Evolutionary conservation across 257 asterid species (phyloP), one percentile per base, ranked within the genome.

Genomic region (Salvia rosmarinus): DNA sequence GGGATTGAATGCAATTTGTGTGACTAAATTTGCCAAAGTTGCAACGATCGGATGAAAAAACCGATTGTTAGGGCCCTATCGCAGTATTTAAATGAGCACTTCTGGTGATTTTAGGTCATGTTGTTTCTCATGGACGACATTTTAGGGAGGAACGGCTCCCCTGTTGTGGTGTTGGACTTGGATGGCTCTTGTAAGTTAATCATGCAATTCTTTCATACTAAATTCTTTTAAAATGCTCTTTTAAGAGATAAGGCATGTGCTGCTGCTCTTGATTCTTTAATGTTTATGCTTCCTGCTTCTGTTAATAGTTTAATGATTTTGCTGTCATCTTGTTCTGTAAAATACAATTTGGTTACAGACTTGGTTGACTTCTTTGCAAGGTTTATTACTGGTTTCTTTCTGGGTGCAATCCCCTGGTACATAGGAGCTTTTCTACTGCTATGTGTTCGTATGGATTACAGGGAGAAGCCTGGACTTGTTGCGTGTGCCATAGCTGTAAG

Each of bases 331-430:
- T 17, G 6, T 47, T 51, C 40, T 28, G 55, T 35, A 42, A 55
- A 43, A 8, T 57, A 52, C 20, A 44, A 39, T 6, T 43, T 23
- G 68, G 13, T 57, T 16, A 30, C 64, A 77, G 62, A 72, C 47
- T 23, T 58, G 14, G 34, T 2, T 43, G 72, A 49, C 42, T 76
- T 75, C 21, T 28, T 70, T 79, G 75, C 79, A 11, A 92, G 97
- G 87, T 93, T 93, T 75, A 85, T 93, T 77, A 67, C 57, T 57
- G 98, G 98, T 32, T 93, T 87, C 84, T 68, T 93, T 74, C 82
- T 93, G 68, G 94, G 98, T 72, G 87, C 89, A 20, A 75, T 93
- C 63, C 98, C 98, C 34, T 93, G 98, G 98, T 93, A 90, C 74
- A 77, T 93, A 75, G 97, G 96, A 77, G 89, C 95, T 71, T 83